These are phyloP conservation scores for Trichophyton schoenleinii DNA, from an alignment of 2,329 filamentous ascomycete species.

Conservation along the genomic window DNA sequence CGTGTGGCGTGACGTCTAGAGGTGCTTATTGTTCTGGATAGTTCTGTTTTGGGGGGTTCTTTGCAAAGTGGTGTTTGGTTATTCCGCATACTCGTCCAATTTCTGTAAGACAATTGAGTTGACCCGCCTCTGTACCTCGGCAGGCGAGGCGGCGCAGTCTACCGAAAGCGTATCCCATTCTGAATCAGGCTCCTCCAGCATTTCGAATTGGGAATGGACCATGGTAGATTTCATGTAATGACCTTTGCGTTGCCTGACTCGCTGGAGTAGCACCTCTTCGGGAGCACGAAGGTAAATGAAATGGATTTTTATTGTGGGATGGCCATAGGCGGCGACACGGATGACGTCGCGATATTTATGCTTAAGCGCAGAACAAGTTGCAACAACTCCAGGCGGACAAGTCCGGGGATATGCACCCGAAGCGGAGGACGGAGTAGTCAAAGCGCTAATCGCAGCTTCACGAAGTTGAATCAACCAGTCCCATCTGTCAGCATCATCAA, in stretches of 20 bases:
- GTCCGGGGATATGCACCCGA: conserved; percentile 23
- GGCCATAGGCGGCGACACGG: conserved; percentile 63
- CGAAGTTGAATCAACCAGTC: conserved; percentile 82
- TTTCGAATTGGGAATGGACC: conserved; percentile 84
- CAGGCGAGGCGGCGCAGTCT: conserved; percentile 51
- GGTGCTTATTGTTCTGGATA: background rate
- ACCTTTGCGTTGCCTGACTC: conserved; percentile 60
- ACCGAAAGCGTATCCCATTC: conserved; percentile 57
- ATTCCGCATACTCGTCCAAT: conserved; percentile 10
- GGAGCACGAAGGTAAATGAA: conserved; percentile 82
- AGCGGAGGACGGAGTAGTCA: conserved; percentile 21
- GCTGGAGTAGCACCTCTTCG: conserved; percentile 60
- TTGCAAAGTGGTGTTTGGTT: background rate
- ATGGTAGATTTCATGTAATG: conserved; percentile 96
- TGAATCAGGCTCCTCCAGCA: conserved; percentile 75
- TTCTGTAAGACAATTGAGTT: conserved; percentile 8
- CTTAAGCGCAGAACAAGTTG: conserved; percentile 93
- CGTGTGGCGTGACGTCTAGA: background rate
- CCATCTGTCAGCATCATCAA: conserved; percentile 92
- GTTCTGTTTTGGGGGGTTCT: background rate
- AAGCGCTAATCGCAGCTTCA: conserved; percentile 46
- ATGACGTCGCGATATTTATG: conserved; percentile 93
- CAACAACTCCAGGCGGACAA: conserved; percentile 59
- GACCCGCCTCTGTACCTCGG: conserved; percentile 25
- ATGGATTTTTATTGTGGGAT: conserved; percentile 63